Conservation (phyloP, 202 grass and related monocot genomes). For the Hordeum pubiflorum region DNA sequence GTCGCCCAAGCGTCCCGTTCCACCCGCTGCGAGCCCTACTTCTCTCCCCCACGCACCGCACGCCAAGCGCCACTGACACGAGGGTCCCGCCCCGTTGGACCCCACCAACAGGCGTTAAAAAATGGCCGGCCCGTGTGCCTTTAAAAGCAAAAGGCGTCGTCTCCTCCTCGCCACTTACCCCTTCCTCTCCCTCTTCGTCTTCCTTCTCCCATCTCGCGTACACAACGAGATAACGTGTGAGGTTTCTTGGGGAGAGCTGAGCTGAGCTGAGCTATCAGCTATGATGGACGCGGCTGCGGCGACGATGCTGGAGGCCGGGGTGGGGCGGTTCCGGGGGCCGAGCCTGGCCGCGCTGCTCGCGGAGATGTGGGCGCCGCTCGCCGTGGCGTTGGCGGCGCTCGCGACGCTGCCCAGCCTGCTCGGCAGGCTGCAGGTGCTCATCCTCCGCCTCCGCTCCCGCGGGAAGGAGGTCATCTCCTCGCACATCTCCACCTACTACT, state of each 20-base stretch:
- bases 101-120: not conserved
- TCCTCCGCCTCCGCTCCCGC: slow-evolving; percentile 41
- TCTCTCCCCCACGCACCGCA: not conserved
- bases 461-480: slow-evolving; percentile 48
- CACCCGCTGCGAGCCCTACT: not conserved
- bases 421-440: slow-evolving; percentile 34
- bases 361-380: slow-evolving; percentile 57
- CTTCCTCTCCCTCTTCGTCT: not conserved
- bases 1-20: not conserved
- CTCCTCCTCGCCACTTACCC: not conserved
- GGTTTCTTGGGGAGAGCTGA: not conserved
- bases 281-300: slow-evolving; percentile 40
- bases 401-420: slow-evolving; percentile 51
- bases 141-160: slow-evolving; percentile 2
- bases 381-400: slow-evolving; percentile 40
- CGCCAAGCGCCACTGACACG: not conserved
- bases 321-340: slow-evolving; percentile 46
- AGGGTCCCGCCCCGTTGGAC: not conserved
- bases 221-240: not conserved
- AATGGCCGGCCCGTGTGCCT: not conserved
- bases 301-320: slow-evolving; percentile 48
- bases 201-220: not conserved
- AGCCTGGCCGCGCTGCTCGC: slow-evolving; percentile 31
- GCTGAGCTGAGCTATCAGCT: not conserved
- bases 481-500: slow-evolving; percentile 49